phyloP scores from a whole-genome alignment of 257 asterid species.

The Leptodermis oblonga region DNA sequence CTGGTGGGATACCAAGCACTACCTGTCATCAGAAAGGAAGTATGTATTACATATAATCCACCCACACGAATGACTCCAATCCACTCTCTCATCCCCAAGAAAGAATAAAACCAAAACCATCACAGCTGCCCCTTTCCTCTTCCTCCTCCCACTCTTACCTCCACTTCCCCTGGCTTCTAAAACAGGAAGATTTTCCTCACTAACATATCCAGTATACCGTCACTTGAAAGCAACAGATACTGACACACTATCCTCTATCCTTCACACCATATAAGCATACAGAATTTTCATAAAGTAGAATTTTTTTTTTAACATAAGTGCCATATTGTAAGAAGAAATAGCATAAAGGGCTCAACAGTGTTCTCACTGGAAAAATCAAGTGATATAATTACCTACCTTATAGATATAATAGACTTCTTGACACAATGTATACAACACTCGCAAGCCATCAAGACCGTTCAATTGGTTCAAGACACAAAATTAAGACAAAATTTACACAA shows the following conservation, averaged over 20 bases:
- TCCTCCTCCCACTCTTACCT: conserved; percentile 14
- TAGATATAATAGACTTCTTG: not conserved
- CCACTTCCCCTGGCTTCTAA: not conserved
- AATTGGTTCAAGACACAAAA: not conserved
- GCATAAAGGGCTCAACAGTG: not conserved
- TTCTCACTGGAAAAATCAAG: not conserved
- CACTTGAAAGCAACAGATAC: not conserved
- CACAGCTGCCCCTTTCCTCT: not conserved
- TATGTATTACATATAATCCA: conserved; percentile 41
- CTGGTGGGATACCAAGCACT: conserved; percentile 67
- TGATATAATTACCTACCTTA: not conserved
- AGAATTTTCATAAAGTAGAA: not conserved
- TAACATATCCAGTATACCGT: not conserved
- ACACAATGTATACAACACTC: not conserved
- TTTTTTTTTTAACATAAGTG: no score
- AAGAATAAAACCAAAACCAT: conserved; percentile 19
- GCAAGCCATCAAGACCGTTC: conserved; percentile 8
- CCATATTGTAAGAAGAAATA: not conserved
- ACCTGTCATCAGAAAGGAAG: conserved; percentile 74
- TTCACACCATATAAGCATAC: not conserved
- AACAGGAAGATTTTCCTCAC: not conserved
- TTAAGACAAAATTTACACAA: not conserved
- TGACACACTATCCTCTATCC: not conserved
- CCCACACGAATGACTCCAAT: conserved; percentile 16
- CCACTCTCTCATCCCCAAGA: conserved; percentile 23